phyloP scores from a whole-genome alignment of 768 basidiomycete species.

The Suillus americanus region DNA sequence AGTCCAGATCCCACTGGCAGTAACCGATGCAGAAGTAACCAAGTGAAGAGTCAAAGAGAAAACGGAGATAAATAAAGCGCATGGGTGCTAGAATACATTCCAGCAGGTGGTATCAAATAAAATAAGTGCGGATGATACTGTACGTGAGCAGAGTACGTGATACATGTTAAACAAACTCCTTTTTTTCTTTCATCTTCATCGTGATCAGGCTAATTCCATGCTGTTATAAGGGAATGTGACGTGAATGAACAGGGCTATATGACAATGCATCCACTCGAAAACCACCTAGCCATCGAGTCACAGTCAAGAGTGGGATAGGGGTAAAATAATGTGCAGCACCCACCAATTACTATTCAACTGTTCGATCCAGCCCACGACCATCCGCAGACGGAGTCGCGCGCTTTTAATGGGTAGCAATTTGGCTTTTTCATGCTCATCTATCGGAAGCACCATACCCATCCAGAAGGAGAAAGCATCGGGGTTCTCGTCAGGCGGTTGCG shows the following conservation, averaged over 20 bases:
- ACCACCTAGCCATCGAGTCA: conserved; percentile 57
- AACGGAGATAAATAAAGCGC: background rate
- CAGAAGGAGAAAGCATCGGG: conserved; percentile 79
- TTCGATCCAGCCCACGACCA: conserved; percentile 96
- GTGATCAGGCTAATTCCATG: background rate
- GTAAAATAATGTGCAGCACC: conserved; percentile 12
- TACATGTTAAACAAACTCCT: background rate
- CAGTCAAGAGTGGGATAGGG: conserved; percentile 20
- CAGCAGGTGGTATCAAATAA: background rate
- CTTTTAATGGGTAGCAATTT: conserved; percentile 83
- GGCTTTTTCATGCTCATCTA: conserved; percentile 88
- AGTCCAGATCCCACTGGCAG: background rate
- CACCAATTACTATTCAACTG: conserved; percentile 61
- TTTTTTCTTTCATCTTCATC: background rate
- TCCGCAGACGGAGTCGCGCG: conserved; percentile 71
- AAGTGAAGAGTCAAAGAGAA: background rate
- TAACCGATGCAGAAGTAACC: background rate
- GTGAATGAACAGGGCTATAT: conserved; percentile 27
- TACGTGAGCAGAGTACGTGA: conserved; percentile 2
- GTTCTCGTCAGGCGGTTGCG: conserved; percentile 63
- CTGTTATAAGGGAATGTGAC: background rate
- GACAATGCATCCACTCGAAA: conserved; percentile 67
- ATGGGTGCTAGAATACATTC: conserved; percentile 1
- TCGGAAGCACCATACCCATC: conserved; percentile 88
- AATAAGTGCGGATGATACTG: background rate